Evolutionary conservation across 495 filamentous ascomycete species (phyloP), one percentile per base, ranked within the genome.

Genomic region (Halenospora varia): DNA sequence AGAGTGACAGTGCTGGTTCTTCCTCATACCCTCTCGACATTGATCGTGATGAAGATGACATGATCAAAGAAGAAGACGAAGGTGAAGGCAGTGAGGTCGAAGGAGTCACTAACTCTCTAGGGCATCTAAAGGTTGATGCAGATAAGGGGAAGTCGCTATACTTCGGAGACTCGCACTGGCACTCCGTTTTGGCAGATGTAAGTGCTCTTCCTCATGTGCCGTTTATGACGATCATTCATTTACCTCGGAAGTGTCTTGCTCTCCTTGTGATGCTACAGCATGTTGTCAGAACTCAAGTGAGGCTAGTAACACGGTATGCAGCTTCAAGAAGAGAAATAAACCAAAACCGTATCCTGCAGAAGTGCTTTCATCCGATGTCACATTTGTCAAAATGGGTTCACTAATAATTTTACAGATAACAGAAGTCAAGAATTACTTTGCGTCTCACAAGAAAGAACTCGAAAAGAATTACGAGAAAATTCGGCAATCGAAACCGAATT

Each of bases 391-490:
- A 2, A 41, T 17, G 23, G 22, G 2, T 3, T 41, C n/a, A 23
- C 51, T 53, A 39, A 41, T 42, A 22, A 22, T 23, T 20, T 46
- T n/a, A 46, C 56, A 91, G 87, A 96, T 98, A 56, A 76, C 89
- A 23, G 94, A 98, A 76, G 93, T 98, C 29, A 92, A 90, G 64
- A 92, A 86, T 70, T 97, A 89, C 71, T 98, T 94, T 64, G 63
- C 69, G 20, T 67, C 65, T 8, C 80, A 83, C 59, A 82, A 81
- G 57, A 80, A 78, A 45, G 80, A 83, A 18, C 58, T 83, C 15
- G 78, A 83, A 61, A 75, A 71, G 48, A 78, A 78, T 48, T 83
- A 81, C 59, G 76, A 78, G 50, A 81, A 84, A 65, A 80, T 92
- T 53, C 83, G 87, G 65, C 82, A 80, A 19, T 77, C 82, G 29